Base-by-base conservation (phyloP, 106 monocot genomes). In the Dendrobium huoshanense region DNA sequence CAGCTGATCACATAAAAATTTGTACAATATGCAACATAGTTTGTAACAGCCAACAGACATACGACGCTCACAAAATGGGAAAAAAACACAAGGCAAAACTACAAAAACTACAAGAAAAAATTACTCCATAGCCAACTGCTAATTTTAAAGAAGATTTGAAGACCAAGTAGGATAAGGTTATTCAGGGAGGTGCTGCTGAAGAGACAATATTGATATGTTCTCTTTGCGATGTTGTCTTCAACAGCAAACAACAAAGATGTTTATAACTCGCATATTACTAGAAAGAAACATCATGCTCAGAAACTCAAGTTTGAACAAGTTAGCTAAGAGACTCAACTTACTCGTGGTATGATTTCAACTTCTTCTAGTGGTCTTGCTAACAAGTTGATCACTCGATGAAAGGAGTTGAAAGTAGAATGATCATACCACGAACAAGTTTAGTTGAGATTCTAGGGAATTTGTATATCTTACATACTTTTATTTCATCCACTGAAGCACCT, bases 201-300 rank as follows among this genome's bases (percentile, higher is more conserved):
- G 87, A 80, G 24, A 80, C 84, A 4, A 80, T 92, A 42, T 85
- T 41, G 78, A 44, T 83, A 5, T 95, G 92, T 81, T 56, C 75
- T 2, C 20, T 85, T 11, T 92, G 92, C 77, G 88, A 95, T 41
- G 78, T 95, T 5, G 95, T 90, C 7, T 90, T 88, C 88, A 95
- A 92, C 79, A 87, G 88, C n/a, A n/a, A n/a, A n/a, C n/a, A n/a
- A n/a, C 7, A 77, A 90, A 20, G 72, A 40, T 13, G 95, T 90
- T 2, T 89, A 84, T 29, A 48, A 79, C 29, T 78, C 20, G 24
- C 92, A 90, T 81, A 65, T 90, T 41, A 73, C 58, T 9, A 84
- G 92, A 0, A 72, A 82, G 68, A 95, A 86, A 75, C 95, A 92
- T 61, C 65, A 77, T 43, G 27, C 77, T 6, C 86, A 79, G 88